phyloP scores from a whole-genome alignment of 352 stramenopile species.

The Phytophthora gonapodyides region DNA sequence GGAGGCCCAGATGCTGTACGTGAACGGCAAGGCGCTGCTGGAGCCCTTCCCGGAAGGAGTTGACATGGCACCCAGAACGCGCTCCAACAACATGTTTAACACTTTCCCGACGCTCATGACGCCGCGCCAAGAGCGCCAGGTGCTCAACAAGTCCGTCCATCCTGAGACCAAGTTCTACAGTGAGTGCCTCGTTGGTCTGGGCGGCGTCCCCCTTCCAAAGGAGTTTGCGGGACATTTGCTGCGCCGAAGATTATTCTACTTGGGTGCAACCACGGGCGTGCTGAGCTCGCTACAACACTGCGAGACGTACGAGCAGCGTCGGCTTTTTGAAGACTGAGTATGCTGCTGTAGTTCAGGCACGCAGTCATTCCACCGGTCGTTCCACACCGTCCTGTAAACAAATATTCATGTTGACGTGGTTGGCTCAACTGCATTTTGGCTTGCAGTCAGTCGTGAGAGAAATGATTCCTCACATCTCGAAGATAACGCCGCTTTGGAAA shows the following conservation, averaged over 20 bases:
- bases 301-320: conserved; percentile 28
- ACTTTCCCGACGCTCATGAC: conserved; percentile 51
- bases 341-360: not conserved
- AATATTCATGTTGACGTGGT: too few relatives aligned
- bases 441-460: too few relatives aligned
- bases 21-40: conserved; percentile 26
- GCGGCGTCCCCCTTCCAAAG: conserved; percentile 34
- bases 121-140: conserved; percentile 38
- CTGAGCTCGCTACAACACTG: conserved; percentile 29
- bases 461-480: too few relatives aligned
- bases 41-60: conserved; percentile 29
- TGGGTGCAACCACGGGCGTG: conserved; percentile 27
- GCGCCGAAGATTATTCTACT: conserved; percentile 39
- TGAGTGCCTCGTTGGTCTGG: conserved; percentile 46
- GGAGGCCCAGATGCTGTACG: conserved; percentile 22
- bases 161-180: conserved; percentile 24
- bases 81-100: conserved; percentile 45
- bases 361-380: too few relatives aligned
- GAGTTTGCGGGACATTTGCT: conserved; percentile 39
- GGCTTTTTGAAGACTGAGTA: conserved; percentile 16
- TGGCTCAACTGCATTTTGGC: too few relatives aligned
- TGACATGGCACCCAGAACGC: conserved; percentile 30
- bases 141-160: conserved; percentile 13
- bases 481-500: too few relatives aligned
- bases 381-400: too few relatives aligned